Evolutionary conservation across 2,329 filamentous ascomycete genomes (phyloP).

Genomic region (Ceratocystiopsis brevicomis): DNA sequence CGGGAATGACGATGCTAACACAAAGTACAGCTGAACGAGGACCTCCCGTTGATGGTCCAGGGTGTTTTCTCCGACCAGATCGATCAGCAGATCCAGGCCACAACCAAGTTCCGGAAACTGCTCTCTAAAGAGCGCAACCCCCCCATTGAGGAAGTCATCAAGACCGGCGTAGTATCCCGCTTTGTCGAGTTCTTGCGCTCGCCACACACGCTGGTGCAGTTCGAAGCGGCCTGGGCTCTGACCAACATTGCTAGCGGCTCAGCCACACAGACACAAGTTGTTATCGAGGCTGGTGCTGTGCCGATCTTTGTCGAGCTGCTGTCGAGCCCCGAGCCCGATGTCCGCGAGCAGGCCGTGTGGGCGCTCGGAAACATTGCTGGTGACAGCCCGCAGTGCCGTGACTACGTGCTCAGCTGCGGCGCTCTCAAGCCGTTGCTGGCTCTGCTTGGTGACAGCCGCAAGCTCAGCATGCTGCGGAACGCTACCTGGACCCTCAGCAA

Average conservation of each 20-base stretch:
- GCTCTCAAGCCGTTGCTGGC: constrained; percentile 78
- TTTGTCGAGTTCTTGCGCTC: constrained; percentile 98
- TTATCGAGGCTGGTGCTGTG: constrained; percentile 94
- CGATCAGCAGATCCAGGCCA: constrained; percentile 90
- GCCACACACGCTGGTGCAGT: constrained; percentile 93
- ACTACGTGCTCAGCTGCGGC: constrained; percentile 84
- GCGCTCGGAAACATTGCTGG: constrained; percentile 96
- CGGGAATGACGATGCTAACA: constrained; percentile 1
- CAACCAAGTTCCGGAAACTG: constrained; percentile 95
- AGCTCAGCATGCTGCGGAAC: constrained; percentile 97
- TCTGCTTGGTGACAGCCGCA: constrained; percentile 89
- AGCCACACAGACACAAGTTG: constrained; percentile 91
- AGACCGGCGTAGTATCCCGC: constrained; percentile 90
- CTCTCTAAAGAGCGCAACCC: constrained; percentile 98
- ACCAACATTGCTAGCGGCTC: constrained; percentile 99
- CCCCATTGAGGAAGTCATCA: constrained; percentile 96
- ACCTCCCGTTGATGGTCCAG: constrained; percentile 93
- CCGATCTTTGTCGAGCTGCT: constrained; percentile 97
- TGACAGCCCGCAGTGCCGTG: constrained; percentile 91
- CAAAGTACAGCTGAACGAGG: constrained; percentile 63
- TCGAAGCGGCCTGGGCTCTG: constrained; percentile 95
- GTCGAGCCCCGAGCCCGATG: constrained; percentile 89
- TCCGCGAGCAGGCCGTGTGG: constrained; percentile 96
- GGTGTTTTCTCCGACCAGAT: constrained; percentile 98
- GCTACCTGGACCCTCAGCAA: constrained; percentile 99